These are phyloP conservation scores for Xylaria sp. DNA, from an alignment of 2,329 filamentous ascomycete genomes.

Conservation along the genomic window DNA sequence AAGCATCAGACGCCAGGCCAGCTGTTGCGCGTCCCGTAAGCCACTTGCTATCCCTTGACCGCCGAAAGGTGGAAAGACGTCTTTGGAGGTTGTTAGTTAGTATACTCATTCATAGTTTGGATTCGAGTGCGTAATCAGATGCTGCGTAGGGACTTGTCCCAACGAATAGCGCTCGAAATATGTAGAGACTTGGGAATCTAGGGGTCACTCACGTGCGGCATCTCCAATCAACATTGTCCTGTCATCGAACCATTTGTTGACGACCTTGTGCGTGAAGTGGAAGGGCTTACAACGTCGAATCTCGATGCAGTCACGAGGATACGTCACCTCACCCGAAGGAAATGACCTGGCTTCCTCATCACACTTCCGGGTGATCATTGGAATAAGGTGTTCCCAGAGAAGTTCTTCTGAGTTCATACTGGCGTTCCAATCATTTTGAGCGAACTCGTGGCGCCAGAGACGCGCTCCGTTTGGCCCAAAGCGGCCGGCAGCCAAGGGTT, in stretches of 20 bases:
- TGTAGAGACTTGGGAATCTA: not conserved
- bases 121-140: not conserved
- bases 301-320: constrained; percentile 58
- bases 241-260: constrained; percentile 57
- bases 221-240: constrained; percentile 59
- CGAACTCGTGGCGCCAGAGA: constrained; percentile 57
- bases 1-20: constrained; percentile 50
- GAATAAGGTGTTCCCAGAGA: constrained; percentile 45
- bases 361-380: constrained; percentile 46
- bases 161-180: not conserved
- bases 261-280: constrained; percentile 56
- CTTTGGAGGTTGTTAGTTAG: not conserved
- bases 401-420: constrained; percentile 48
- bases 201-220: constrained; percentile 53
- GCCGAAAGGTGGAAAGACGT: constrained; percentile 61
- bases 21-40: constrained; percentile 49
- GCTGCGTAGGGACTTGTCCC: not conserved
- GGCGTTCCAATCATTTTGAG: constrained; percentile 45
- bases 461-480: constrained; percentile 55
- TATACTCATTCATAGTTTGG: not conserved
- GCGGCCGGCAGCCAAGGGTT: constrained; percentile 56
- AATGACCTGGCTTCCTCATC: constrained; percentile 43
- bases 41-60: constrained; percentile 52
- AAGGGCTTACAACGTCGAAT: constrained; percentile 58
- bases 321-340: constrained; percentile 47